These are phyloP conservation scores for Chiua sp. DNA, from an alignment of 1,284 basidiomycete species.

Conservation along the genomic window DNA sequence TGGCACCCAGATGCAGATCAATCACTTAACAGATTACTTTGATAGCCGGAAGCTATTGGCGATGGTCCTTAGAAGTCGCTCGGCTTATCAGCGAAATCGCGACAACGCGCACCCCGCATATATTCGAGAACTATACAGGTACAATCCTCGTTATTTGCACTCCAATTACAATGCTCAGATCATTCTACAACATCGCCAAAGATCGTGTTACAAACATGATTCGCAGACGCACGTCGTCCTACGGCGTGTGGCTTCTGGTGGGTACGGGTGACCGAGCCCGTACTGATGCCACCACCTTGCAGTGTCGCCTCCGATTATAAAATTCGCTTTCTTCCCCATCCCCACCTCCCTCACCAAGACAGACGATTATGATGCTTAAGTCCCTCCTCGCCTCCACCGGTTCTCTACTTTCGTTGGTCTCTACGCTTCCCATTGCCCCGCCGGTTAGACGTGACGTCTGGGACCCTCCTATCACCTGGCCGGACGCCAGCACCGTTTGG, in stretches of 20 bases:
- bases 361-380: constrained; percentile 13
- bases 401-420: constrained; percentile 29
- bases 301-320: neutral
- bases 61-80: too few relatives aligned
- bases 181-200: neutral
- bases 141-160: too few relatives aligned
- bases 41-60: too few relatives aligned
- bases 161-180: too few relatives aligned
- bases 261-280: neutral
- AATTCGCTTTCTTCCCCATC: neutral
- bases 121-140: too few relatives aligned
- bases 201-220: neutral
- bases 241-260: neutral
- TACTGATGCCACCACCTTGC: neutral
- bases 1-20: too few relatives aligned
- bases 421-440: constrained; percentile 29
- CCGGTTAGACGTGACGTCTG: constrained; percentile 49
- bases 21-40: too few relatives aligned
- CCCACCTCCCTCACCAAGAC: neutral
- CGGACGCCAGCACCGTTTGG: constrained; percentile 46
- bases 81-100: too few relatives aligned
- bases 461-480: constrained; percentile 47
- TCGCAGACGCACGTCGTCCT: neutral
- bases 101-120: too few relatives aligned
- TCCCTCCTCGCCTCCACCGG: constrained; percentile 20